phyloP scores from a whole-genome alignment of 352 stramenopile genomes.

The Pythium aphanidermatum region DNA sequence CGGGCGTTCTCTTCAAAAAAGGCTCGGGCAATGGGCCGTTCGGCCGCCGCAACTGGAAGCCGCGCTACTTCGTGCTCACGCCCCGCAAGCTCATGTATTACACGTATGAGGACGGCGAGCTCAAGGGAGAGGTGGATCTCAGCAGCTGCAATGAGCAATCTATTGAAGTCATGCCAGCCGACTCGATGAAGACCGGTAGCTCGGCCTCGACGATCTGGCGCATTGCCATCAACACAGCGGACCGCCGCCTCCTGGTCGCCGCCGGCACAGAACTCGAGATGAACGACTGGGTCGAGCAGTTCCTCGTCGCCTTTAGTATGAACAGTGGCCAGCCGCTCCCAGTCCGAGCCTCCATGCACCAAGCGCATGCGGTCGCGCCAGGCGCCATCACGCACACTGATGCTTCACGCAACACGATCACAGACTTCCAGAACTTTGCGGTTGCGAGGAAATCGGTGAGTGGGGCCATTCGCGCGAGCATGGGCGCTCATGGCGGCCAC shows the following conservation, averaged over 20 bases:
- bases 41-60: slow-evolving; percentile 44
- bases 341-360: slow-evolving; percentile 1
- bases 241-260: slow-evolving; percentile 29
- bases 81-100: slow-evolving; percentile 27
- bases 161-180: slow-evolving; percentile 38
- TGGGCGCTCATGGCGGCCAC: slow-evolving; percentile 15
- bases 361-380: not conserved
- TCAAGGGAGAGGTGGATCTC: slow-evolving; percentile 32
- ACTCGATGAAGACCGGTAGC: slow-evolving; percentile 38
- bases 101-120: slow-evolving; percentile 24
- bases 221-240: slow-evolving; percentile 30
- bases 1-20: slow-evolving; percentile 45
- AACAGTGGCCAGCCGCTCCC: slow-evolving; percentile 18
- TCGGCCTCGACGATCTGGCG: slow-evolving; percentile 44
- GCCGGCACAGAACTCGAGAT: slow-evolving; percentile 36
- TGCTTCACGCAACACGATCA: slow-evolving; percentile 27
- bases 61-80: slow-evolving; percentile 44
- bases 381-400: slow-evolving; percentile 8
- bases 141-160: slow-evolving; percentile 19
- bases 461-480: slow-evolving; percentile 33
- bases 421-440: slow-evolving; percentile 81
- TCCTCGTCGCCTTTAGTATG: slow-evolving; percentile 26
- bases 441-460: slow-evolving; percentile 29
- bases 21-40: slow-evolving; percentile 36
- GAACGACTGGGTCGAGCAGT: slow-evolving; percentile 38